Base-by-base conservation (phyloP, 805 yeast species). In the Kluyveromyces lactis region DNA sequence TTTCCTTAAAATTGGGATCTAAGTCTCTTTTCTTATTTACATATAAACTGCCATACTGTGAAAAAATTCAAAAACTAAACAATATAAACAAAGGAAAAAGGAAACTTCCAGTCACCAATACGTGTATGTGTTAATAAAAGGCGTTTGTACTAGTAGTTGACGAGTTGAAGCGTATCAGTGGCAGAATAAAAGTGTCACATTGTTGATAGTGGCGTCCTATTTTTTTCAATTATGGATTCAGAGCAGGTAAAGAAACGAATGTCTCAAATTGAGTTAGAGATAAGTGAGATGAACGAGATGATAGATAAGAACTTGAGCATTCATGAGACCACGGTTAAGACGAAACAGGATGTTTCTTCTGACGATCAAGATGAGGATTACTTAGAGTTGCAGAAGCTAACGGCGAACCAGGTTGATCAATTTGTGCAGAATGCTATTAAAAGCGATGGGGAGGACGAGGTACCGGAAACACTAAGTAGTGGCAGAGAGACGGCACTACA, bases 181-280 rank as follows among this genome's bases (percentile, higher is more conserved):
- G n/a, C n/a, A n/a, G n/a, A n/a, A n/a, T n/a, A n/a, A n/a, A n/a
- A n/a, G n/a, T n/a, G n/a, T n/a, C n/a, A n/a, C n/a, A n/a, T n/a
- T n/a, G n/a, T n/a, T n/a, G n/a, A n/a, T n/a, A n/a, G n/a, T n/a
- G n/a, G n/a, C n/a, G n/a, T n/a, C n/a, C n/a, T n/a, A n/a, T n/a
- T n/a, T n/a, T n/a, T n/a, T n/a, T n/a, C n/a, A n/a, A n/a, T n/a
- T n/a, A 43, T 52, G 41, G 60, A 55, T 37, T 45, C 51, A 32
- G 63, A 54, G 11, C 43, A 50, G 18, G 42, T 61, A 18, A 50
- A 59, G 39, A 55, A 57, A 40, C 50, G 64, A 30, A 43, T 61
- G 31, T 60, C 64, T 4, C 61, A 58, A 27, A 55, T 61, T 24
- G 66, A 61, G 40, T 41, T 50, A 23, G 63, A 59, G 33, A 56